Percentiles rank a stretch among this genome's conserved stretches.
Conservation (phyloP, 257 asterid genomes). For the Solanum tarapatanum region DNA sequence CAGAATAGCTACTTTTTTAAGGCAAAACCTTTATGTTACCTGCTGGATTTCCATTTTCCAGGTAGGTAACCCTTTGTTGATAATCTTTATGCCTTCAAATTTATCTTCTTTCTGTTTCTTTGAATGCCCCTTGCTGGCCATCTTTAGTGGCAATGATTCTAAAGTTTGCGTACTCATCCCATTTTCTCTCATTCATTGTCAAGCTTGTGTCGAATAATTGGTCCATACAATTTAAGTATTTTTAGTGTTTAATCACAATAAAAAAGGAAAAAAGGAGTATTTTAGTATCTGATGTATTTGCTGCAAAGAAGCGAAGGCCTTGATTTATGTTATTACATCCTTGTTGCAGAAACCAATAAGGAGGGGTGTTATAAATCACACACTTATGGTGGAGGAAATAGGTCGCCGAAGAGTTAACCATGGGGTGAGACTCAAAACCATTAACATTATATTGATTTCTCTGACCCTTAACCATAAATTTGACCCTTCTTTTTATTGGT, state of each 20-base stretch:
- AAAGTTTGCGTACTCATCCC: background rate
- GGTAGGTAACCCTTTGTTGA: background rate
- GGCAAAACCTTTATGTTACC: background rate
- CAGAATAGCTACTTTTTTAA: background rate
- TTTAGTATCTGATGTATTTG: background rate
- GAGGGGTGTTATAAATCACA: conserved; percentile 73
- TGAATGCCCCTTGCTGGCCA: background rate
- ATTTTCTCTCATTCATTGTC: background rate
- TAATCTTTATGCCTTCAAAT: background rate
- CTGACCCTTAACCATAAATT: background rate
- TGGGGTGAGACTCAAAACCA: conserved; percentile 39
- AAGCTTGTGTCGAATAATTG: background rate
- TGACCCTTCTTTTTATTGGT: background rate
- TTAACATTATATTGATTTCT: background rate
- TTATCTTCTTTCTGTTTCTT: background rate
- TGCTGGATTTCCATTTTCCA: background rate
- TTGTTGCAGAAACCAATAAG: conserved; percentile 82
- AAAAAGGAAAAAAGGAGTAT: background rate
- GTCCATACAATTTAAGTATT: background rate
- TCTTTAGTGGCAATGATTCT: background rate
- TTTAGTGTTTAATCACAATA: background rate
- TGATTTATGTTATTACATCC: background rate
- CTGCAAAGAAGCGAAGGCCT: background rate
- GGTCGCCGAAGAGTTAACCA: conserved; percentile 77
- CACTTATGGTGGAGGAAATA: conserved; percentile 86